Conservation (phyloP, 345 rosid genomes). For the Citrus reticulata region DNA sequence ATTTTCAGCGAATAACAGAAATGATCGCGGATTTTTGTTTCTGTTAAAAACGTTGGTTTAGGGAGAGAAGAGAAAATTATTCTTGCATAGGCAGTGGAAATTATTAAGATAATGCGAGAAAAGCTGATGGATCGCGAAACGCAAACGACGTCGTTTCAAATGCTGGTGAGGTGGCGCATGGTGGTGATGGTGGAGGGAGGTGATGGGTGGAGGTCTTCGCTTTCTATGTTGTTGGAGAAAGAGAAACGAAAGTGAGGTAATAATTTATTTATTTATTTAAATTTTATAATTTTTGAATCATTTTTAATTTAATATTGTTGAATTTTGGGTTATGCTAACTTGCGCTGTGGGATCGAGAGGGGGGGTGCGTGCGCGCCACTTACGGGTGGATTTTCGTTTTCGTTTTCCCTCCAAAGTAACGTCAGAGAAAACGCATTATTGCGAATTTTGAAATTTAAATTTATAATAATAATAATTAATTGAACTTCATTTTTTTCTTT, state of each 20-base stretch:
- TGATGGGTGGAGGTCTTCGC: neutral
- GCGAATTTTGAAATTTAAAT: neutral
- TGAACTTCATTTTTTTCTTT: too few relatives aligned
- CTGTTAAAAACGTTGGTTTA: neutral
- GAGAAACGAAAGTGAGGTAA: constrained; percentile 11
- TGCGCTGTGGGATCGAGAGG: neutral
- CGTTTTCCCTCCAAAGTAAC: constrained; percentile 8
- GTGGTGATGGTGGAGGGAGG: constrained; percentile 7
- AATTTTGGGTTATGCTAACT: neutral
- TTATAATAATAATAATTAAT: too few relatives aligned
- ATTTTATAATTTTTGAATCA: neutral
- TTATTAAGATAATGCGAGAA: neutral
- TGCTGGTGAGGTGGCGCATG: neutral
- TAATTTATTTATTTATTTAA: constrained; percentile 10
- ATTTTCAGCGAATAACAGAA: neutral
- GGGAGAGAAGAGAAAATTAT: neutral
- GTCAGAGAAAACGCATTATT: neutral
- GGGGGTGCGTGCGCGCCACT: neutral
- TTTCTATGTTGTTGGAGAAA: neutral
- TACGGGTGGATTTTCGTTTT: neutral
- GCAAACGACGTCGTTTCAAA: neutral
- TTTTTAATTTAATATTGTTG: neutral
- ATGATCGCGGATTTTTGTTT: constrained; percentile 7
- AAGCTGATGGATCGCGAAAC: constrained; percentile 8
- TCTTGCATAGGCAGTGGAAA: neutral